Conservation (phyloP, 148 eudicot genomes). For the Camellia lanceoleosa region DNA sequence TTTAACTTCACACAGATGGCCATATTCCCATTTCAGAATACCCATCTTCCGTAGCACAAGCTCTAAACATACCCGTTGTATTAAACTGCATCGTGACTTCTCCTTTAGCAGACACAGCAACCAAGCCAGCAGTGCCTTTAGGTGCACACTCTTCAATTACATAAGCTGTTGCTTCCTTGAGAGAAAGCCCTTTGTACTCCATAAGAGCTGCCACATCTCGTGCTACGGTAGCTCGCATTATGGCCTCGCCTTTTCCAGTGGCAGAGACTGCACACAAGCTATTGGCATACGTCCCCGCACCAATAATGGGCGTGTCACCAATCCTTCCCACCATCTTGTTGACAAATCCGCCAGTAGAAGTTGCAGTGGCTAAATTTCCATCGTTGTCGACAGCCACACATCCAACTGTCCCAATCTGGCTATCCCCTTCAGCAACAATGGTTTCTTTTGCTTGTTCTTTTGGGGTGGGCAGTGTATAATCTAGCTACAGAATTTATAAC, state of each 20-base stretch:
- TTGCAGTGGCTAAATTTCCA: slow-evolving; percentile 74
- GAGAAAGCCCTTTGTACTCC: slow-evolving; percentile 78
- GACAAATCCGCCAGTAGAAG: slow-evolving; percentile 85
- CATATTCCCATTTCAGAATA: slow-evolving; percentile 59
- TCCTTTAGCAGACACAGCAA: slow-evolving; percentile 80
- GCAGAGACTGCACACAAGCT: slow-evolving; percentile 72
- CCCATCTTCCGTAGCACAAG: slow-evolving; percentile 85
- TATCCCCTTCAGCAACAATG: slow-evolving; percentile 40
- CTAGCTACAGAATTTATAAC: slow-evolving; percentile 43
- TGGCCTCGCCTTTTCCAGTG: slow-evolving; percentile 76
- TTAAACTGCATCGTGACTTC: slow-evolving; percentile 74
- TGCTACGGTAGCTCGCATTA: slow-evolving; percentile 70
- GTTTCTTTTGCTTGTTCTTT: slow-evolving; percentile 39
- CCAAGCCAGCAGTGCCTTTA: slow-evolving; percentile 51
- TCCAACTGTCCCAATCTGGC: slow-evolving; percentile 80
- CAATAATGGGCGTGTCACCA: slow-evolving; percentile 78
- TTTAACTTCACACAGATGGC: slow-evolving; percentile 18
- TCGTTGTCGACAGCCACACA: slow-evolving; percentile 72
- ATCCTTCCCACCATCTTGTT: slow-evolving; percentile 89
- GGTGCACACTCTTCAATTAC: slow-evolving; percentile 54
- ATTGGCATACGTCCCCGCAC: slow-evolving; percentile 88
- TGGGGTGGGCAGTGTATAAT: slow-evolving; percentile 49
- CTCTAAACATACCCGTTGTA: slow-evolving; percentile 88
- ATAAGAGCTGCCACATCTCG: slow-evolving; percentile 88
- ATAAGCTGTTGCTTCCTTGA: slow-evolving; percentile 67